These are phyloP conservation scores for Solanum chacoense DNA, from an alignment of 305 asterid genomes.

Conservation along the genomic window DNA sequence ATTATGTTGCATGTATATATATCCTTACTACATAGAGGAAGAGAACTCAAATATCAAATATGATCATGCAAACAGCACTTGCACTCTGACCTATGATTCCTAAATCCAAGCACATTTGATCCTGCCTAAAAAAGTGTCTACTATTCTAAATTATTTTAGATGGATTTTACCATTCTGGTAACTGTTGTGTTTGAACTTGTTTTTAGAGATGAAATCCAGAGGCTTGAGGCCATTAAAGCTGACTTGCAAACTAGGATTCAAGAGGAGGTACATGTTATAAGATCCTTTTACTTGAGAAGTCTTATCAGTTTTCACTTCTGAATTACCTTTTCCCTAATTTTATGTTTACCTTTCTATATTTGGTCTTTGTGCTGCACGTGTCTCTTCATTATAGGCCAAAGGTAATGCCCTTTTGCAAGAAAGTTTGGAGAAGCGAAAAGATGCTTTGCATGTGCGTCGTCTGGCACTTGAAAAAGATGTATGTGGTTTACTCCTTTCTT, in stretches of 20 bases:
- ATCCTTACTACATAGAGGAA: not conserved
- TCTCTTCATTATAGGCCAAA: slow-evolving; percentile 33
- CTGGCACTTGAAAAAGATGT: slow-evolving; percentile 83
- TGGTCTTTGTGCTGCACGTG: not conserved
- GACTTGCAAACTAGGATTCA: slow-evolving; percentile 51
- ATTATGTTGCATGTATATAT: not conserved
- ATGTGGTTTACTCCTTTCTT: slow-evolving; percentile 13
- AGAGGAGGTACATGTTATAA: slow-evolving; percentile 44
- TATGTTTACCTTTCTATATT: not conserved
- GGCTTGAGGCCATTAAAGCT: slow-evolving; percentile 48
- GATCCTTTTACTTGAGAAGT: not conserved
- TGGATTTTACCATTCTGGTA: slow-evolving; percentile 3
- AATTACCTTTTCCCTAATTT: not conserved
- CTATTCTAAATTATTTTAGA: not conserved
- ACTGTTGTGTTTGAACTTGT: slow-evolving; percentile 13
- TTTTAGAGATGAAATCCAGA: slow-evolving; percentile 55
- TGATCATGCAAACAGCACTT: not conserved
- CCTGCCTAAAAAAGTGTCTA: not conserved
- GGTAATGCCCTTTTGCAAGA: slow-evolving; percentile 47
- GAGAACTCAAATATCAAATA: not conserved
- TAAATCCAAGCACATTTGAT: not conserved
- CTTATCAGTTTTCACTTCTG: not conserved
- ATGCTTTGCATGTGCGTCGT: slow-evolving; percentile 57
- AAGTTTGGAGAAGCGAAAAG: slow-evolving; percentile 51
- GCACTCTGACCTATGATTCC: not conserved